Percentiles rank a stretch among this genome's conserved stretches.
Conservation (phyloP, 257 asterid species). For the Nicotiana benthamiana region DNA sequence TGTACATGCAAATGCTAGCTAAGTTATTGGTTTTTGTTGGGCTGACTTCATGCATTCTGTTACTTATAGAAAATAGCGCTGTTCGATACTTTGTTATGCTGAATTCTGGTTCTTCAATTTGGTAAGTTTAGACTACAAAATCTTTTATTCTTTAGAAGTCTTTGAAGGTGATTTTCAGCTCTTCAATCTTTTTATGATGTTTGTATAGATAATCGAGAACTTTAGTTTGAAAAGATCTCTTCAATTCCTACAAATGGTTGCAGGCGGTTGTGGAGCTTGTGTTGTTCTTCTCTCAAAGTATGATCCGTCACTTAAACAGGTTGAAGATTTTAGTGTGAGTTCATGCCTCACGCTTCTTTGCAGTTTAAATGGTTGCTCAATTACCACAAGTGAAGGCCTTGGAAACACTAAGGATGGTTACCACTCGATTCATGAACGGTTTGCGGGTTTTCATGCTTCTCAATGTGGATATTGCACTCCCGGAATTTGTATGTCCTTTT, state of each 20-base stretch:
- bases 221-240: neutral
- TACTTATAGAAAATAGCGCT: neutral
- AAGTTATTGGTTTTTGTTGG: neutral
- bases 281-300: slow-evolving; percentile 62
- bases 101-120: neutral
- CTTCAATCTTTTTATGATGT: neutral
- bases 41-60: neutral
- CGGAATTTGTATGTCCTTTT: slow-evolving; percentile 70
- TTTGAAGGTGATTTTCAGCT: neutral
- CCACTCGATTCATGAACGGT: slow-evolving; percentile 66
- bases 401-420: slow-evolving; percentile 62
- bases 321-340: slow-evolving; percentile 40
- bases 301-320: slow-evolving; percentile 25
- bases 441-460: slow-evolving; percentile 76
- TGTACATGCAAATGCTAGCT: neutral
- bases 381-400: slow-evolving; percentile 70
- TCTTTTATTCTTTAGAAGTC: neutral
- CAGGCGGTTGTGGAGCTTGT: slow-evolving; percentile 91
- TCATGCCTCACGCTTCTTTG: slow-evolving; percentile 75
- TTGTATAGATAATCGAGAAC: neutral
- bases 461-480: slow-evolving; percentile 84
- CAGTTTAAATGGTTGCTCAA: slow-evolving; percentile 56
- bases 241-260: neutral
- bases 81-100: neutral
- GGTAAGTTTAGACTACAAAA: neutral